phyloP scores from a whole-genome alignment of 768 basidiomycete genomes.

The Kwoniella dejecticola region DNA sequence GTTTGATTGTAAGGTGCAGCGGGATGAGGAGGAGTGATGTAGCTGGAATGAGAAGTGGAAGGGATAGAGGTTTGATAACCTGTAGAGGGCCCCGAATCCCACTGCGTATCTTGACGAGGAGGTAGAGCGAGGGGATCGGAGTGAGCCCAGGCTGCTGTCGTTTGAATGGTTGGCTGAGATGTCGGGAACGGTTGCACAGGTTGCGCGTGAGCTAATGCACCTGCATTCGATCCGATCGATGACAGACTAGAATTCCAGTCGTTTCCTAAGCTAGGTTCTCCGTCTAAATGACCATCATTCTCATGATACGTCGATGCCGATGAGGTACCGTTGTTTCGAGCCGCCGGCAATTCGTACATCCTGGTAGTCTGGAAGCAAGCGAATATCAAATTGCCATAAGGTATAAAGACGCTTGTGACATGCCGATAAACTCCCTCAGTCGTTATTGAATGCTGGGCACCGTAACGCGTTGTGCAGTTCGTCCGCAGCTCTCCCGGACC shows the following conservation, averaged over 20 bases:
- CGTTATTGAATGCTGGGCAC: slow-evolving; percentile 49
- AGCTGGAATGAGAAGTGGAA: not conserved
- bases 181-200: not conserved
- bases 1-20: not conserved
- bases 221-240: not conserved
- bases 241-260: not conserved
- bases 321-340: not conserved
- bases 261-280: slow-evolving; percentile 1
- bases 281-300: not conserved
- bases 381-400: slow-evolving; percentile 52
- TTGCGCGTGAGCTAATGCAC: not conserved
- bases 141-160: not conserved
- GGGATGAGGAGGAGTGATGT: not conserved
- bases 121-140: not conserved
- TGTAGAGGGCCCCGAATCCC: slow-evolving; percentile 6
- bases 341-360: slow-evolving; percentile 26
- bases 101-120: not conserved
- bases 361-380: slow-evolving; percentile 53
- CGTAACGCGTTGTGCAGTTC: slow-evolving; percentile 53
- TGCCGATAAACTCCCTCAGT: slow-evolving; percentile 51
- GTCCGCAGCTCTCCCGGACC: slow-evolving; percentile 45
- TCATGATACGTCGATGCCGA: not conserved
- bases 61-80: not conserved
- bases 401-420: slow-evolving; percentile 54
- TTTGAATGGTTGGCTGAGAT: not conserved